Conservation (phyloP, 805 yeast species). For the Wickerhamomyces subpelliculosus region DNA sequence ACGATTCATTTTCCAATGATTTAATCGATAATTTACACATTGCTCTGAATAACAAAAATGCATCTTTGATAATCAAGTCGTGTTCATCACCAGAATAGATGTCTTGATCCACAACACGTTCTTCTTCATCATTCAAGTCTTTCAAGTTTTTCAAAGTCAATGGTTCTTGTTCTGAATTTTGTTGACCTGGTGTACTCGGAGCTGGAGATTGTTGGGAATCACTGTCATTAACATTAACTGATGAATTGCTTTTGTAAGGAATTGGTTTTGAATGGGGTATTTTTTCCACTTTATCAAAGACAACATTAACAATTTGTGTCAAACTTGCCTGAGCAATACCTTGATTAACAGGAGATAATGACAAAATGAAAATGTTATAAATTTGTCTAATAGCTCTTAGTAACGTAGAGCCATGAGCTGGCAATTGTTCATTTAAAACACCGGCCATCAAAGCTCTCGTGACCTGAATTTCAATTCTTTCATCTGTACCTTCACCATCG, state of each 20-base stretch:
- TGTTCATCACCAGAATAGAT: constrained; percentile 44
- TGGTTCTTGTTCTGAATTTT: constrained; percentile 24
- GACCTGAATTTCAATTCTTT: constrained; percentile 83
- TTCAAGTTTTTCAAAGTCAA: constrained; percentile 59
- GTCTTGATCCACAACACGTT: constrained; percentile 43
- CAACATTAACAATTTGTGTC: constrained; percentile 81
- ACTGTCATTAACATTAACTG: constrained; percentile 24
- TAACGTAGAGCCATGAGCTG: constrained; percentile 85
- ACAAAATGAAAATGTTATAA: constrained; percentile 84
- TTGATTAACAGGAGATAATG: constrained; percentile 77
- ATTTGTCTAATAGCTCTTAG: constrained; percentile 89
- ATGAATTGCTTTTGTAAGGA: constrained; percentile 13
- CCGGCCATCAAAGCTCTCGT: constrained; percentile 88
- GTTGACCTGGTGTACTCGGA: constrained; percentile 13
- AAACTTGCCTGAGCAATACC: constrained; percentile 92
- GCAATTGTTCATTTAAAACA: constrained; percentile 68
- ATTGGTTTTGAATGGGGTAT: constrained; percentile 15
- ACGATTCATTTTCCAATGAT: constrained; percentile 63
- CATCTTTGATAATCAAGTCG: constrained; percentile 78
- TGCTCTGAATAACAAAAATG: constrained; percentile 86
- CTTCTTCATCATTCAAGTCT: constrained; percentile 48
- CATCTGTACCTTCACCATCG: constrained; percentile 89
- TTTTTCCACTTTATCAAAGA: constrained; percentile 65
- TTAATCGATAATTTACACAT: constrained; percentile 91
- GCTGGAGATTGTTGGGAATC: constrained; percentile 19